Conservation (phyloP, 306 rosid species). For the Glycine soja region DNA sequence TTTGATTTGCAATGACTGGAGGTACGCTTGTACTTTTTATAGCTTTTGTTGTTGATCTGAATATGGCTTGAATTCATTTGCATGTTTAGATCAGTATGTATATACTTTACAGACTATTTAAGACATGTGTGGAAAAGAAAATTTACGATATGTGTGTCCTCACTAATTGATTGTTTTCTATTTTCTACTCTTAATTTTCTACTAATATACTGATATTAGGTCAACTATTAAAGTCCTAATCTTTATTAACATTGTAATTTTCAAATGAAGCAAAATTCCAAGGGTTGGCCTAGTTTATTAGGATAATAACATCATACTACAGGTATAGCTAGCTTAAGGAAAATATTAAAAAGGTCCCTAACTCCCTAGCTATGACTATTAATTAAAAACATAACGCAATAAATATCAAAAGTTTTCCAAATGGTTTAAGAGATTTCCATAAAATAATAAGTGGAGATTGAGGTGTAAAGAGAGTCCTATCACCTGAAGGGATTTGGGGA, state of each 20-base stretch:
- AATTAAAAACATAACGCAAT: neutral
- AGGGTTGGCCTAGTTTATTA: slow-evolving; percentile 3
- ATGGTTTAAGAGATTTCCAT: neutral
- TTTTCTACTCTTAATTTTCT: neutral
- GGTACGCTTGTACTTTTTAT: no score
- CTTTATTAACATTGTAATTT: neutral
- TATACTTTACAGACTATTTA: no score
- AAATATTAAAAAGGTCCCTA: no score
- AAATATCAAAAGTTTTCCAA: slow-evolving; percentile 11
- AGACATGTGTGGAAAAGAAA: neutral
- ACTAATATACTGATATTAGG: neutral
- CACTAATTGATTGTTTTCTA: neutral
- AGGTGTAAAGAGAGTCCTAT: slow-evolving; percentile 56
- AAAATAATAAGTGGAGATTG: slow-evolving; percentile 41
- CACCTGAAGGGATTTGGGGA: slow-evolving; percentile 40
- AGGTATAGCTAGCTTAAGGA: neutral
- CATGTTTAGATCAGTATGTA: no score
- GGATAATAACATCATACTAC: neutral
- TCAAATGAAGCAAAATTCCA: slow-evolving; percentile 1
- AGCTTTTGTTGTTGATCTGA: no score
- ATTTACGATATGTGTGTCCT: neutral
- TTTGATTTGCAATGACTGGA: no score
- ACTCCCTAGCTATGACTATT: neutral
- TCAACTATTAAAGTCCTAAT: neutral
- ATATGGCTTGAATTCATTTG: no score